Conservation (phyloP, 2,329 filamentous ascomycete species). For the Exophiala sideris region DNA sequence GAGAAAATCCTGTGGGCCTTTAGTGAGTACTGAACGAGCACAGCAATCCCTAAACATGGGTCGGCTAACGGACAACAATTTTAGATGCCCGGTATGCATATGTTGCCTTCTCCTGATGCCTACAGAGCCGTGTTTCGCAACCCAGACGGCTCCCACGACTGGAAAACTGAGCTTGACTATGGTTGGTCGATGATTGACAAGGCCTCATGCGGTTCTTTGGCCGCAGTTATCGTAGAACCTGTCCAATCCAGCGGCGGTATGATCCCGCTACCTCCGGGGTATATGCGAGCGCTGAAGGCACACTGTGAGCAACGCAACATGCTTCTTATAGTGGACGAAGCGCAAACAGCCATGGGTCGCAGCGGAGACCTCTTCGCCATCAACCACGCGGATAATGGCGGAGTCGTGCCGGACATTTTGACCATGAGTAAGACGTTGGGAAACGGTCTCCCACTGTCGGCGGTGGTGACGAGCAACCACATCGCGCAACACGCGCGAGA, state of each 20-base stretch:
- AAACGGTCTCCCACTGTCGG: conserved; percentile 56
- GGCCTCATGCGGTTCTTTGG: conserved; percentile 57
- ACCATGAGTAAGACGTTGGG: conserved; percentile 60
- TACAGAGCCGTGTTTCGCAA: conserved; percentile 60
- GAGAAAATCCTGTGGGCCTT: conserved; percentile 43
- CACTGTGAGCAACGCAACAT: conserved; percentile 54
- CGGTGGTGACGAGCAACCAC: conserved; percentile 53
- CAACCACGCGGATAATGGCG: conserved; percentile 43
- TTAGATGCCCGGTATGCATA: conserved; percentile 46
- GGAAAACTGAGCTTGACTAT: conserved; percentile 60
- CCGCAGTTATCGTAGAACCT: conserved; percentile 60
- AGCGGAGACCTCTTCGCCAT: conserved; percentile 59
- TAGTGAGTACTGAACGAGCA: conserved; percentile 35
- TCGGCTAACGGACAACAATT: background rate
- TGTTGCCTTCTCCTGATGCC: conserved; percentile 56
- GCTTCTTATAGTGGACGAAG: conserved; percentile 58
- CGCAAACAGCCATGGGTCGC: conserved; percentile 56
- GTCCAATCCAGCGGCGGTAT: conserved; percentile 60
- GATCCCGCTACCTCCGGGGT: conserved; percentile 55
- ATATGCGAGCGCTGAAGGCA: conserved; percentile 52
- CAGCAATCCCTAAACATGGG: background rate
- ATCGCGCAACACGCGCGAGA: conserved; percentile 50
- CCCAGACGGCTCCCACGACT: conserved; percentile 60
- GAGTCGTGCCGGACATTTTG: conserved; percentile 49
- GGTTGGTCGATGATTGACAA: conserved; percentile 59